Percentiles rank a stretch among this genome's conserved stretches.
Conservation (phyloP, 2,329 filamentous ascomycete species). For the Alternaria arborescens region DNA sequence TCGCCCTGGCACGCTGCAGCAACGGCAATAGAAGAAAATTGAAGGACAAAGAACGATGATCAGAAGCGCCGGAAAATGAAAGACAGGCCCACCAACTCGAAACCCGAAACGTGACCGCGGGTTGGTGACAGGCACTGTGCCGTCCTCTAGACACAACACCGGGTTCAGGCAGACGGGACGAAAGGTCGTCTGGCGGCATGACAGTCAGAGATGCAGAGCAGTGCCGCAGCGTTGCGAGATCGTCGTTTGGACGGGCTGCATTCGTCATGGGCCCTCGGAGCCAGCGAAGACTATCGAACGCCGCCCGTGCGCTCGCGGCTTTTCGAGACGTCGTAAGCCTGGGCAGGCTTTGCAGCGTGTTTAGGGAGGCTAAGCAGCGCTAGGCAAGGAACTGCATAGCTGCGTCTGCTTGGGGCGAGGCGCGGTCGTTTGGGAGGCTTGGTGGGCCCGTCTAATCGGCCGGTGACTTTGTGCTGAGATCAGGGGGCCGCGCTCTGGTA, state of each 20-base stretch:
- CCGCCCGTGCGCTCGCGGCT: slow-evolving; percentile 41
- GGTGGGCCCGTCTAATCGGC: slow-evolving; percentile 15
- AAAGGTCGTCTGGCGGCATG: slow-evolving; percentile 39
- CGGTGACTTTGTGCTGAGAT: slow-evolving; percentile 23
- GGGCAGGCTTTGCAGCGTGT: slow-evolving; percentile 25
- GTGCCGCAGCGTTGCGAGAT: slow-evolving; percentile 46
- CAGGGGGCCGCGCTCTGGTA: slow-evolving; percentile 11
- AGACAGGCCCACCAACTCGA: slow-evolving; percentile 39
- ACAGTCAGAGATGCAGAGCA: slow-evolving; percentile 40
- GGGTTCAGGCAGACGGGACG: slow-evolving; percentile 35
- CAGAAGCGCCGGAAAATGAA: slow-evolving; percentile 26
- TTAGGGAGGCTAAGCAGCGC: slow-evolving; percentile 18
- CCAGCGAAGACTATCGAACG: slow-evolving; percentile 48
- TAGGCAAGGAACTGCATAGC: slow-evolving; percentile 30
- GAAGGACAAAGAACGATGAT: slow-evolving; percentile 23
- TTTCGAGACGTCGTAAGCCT: slow-evolving; percentile 47
- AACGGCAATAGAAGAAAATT: slow-evolving; percentile 20
- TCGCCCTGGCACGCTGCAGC: slow-evolving; percentile 30
- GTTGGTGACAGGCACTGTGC: slow-evolving; percentile 28
- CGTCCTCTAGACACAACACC: slow-evolving; percentile 30
- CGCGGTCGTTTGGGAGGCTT: slow-evolving; percentile 30
- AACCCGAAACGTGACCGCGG: slow-evolving; percentile 46
- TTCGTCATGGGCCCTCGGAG: slow-evolving; percentile 44
- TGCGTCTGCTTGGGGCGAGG: slow-evolving; percentile 38
- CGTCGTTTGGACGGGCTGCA: slow-evolving; percentile 38